Evolutionary conservation across 2,329 filamentous ascomycete genomes (phyloP).

Genomic region (Sporothrix inflata): DNA sequence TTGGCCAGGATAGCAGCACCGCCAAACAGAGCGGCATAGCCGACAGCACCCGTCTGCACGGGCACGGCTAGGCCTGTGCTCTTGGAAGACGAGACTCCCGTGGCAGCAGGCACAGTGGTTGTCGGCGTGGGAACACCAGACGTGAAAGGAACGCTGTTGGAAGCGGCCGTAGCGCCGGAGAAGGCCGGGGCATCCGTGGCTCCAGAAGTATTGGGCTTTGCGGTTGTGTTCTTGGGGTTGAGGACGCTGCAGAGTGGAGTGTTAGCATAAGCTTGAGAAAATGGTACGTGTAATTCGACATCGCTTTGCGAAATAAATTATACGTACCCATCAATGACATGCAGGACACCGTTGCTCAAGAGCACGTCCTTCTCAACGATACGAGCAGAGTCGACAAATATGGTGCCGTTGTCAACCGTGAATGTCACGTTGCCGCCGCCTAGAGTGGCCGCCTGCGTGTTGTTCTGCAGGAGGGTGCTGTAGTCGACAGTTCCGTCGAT

Average conservation of each 20-base stretch:
- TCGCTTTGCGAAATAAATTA: too few species aligned
- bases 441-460: conserved; percentile 3
- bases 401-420: conserved; percentile 3
- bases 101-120: conserved; percentile 5
- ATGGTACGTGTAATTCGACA: too few species aligned
- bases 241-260: conserved; percentile 1
- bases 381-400: conserved; percentile 12
- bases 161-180: conserved; percentile 7
- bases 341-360: conserved; percentile 17
- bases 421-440: conserved; percentile 11
- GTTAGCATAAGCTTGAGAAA: background rate
- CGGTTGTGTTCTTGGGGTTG: conserved; percentile 18
- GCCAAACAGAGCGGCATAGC: conserved; percentile 5
- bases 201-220: conserved; percentile 7
- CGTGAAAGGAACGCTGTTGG: conserved; percentile 11
- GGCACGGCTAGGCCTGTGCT: background rate
- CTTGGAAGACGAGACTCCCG: conserved; percentile 1
- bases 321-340: conserved; percentile 16
- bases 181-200: conserved; percentile 7
- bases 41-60: conserved; percentile 3
- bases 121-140: conserved; percentile 18
- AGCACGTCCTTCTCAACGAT: conserved; percentile 17
- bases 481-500: conserved; percentile 13
- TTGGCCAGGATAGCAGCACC: conserved; percentile 13
- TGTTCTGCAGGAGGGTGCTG: conserved; percentile 6